phyloP scores from a whole-genome alignment of 2,329 filamentous ascomycete genomes.

The Cercospora sp. region DNA sequence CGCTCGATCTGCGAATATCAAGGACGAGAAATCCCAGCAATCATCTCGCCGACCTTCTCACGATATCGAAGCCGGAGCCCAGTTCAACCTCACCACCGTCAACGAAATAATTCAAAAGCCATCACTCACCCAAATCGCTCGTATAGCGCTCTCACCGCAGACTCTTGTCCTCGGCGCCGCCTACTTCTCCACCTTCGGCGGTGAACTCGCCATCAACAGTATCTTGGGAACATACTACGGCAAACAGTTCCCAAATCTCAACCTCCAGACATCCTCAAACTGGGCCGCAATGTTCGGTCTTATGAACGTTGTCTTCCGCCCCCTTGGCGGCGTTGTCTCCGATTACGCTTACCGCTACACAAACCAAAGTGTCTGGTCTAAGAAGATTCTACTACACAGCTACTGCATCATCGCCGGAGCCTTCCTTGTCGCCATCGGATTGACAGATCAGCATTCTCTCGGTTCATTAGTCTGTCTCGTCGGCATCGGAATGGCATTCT shows the following conservation, averaged over 20 bases:
- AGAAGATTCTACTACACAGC: conserved; percentile 62
- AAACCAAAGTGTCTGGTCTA: conserved; percentile 56
- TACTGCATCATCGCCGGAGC: conserved; percentile 58
- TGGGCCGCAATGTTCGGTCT: conserved; percentile 76
- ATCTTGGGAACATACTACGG: conserved; percentile 61
- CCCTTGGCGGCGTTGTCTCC: conserved; percentile 62
- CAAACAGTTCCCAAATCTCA: conserved; percentile 54
- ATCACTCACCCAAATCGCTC: conserved; percentile 58
- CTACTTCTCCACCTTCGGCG: conserved; percentile 63
- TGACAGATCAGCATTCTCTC: conserved; percentile 61
- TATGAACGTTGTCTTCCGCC: conserved; percentile 67
- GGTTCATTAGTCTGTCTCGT: conserved; percentile 74
- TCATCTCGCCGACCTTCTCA: conserved; percentile 42
- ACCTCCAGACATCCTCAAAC: conserved; percentile 56
- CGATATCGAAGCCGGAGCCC: conserved; percentile 46
- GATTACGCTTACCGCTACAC: conserved; percentile 58
- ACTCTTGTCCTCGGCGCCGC: conserved; percentile 54
- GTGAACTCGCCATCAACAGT: conserved; percentile 61
- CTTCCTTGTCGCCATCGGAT: conserved; percentile 63
- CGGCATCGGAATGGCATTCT: conserved; percentile 73
- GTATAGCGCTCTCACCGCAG: conserved; percentile 62
- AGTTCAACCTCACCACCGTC: conserved; percentile 55
- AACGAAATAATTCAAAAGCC: conserved; percentile 65
- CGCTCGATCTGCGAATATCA: conserved; percentile 32
- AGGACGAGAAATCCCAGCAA: conserved; percentile 44